Percentiles rank a stretch among this genome's conserved stretches.
Evolutionary conservation across 1,139 yeast species (phyloP).

Genomic region (Hyphopichia burtonii): DNA sequence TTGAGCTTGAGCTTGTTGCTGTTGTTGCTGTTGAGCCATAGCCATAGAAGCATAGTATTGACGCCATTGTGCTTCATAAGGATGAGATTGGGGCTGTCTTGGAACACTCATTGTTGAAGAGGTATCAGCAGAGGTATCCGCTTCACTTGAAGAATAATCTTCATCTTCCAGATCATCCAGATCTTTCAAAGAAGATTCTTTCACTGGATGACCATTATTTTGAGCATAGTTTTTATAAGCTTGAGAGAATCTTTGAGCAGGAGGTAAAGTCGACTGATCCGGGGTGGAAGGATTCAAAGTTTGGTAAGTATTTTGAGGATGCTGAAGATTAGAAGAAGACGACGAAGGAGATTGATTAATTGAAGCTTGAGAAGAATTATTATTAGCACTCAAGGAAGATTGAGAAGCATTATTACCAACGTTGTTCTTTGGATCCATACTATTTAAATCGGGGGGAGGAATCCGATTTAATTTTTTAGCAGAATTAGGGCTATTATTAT

Average conservation of each 20-base stretch:
- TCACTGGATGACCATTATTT: not conserved
- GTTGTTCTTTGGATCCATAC: not conserved
- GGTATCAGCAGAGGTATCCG: slow-evolving; percentile 7
- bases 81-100: slow-evolving; percentile 12
- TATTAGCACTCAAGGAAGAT: not conserved
- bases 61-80: slow-evolving; percentile 30
- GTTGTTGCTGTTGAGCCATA: slow-evolving; percentile 20
- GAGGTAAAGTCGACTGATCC: not conserved
- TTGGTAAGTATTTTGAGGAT: not conserved
- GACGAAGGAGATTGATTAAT: not conserved
- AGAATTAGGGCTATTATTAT: not conserved
- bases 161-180: slow-evolving; percentile 4
- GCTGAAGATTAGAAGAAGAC: not conserved
- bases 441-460: slow-evolving; percentile 3
- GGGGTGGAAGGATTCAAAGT: not conserved
- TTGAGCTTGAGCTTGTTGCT: slow-evolving; percentile 1
- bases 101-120: slow-evolving; percentile 3
- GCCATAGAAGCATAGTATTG: slow-evolving; percentile 27
- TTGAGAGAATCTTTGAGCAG: not conserved
- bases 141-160: slow-evolving; percentile 7
- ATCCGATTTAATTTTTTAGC: slow-evolving; percentile 1
- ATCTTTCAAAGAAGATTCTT: not conserved
- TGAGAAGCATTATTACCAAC: not conserved
- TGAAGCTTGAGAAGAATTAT: slow-evolving; percentile 1
- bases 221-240: slow-evolving; percentile 2